Base-by-base conservation (phyloP, 202 grass and related monocot species). In the Schoenoplectus triqueter region DNA sequence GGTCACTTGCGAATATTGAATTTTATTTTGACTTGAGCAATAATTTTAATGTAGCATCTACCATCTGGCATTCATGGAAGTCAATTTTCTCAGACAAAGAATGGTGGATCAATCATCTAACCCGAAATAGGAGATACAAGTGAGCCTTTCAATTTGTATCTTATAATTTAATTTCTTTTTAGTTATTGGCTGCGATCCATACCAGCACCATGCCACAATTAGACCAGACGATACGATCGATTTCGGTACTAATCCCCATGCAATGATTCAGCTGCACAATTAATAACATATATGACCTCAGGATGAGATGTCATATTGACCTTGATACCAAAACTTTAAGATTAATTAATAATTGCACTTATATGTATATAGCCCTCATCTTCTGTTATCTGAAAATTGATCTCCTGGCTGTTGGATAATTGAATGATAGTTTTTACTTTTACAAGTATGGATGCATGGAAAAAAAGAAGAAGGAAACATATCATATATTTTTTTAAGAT, bases 201-300 rank as follows among this genome's bases (percentile, higher is more conserved):
- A 45, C 54, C 52, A 41, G n/a, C 31, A 78, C 74, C 74, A 59
- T 78, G 39, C 54, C 31, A 77, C 73, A n/a, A 59, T 77, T 57
- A 77, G 21, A 56, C 73, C 73, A 56, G 10, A 77, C 10, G 11
- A 50, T 7, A 56, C 72, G 3, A 60, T 14, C 72, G 3, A 60
- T 14, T 15, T 78, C 51, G 22, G 73, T 57, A 61, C 52, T 52
- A 55, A 78, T 59, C 51, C 11, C 52, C 73, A 76, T 39, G 51
- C 51, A 77, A 77, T 77, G 73, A 77, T 77, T 56, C 51, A 3
- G 51, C 31, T 60, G n/a, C 14, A 78, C 39, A 78, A 1, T 60
- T 18, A 61, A 61, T 57, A 77, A 39, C 0, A 66, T 13, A 10
- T 66, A 62, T 10, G 46, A 73, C 70, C 70, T 73, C 17, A 21